Conservation (phyloP, 1,284 basidiomycete genomes). For the Ganoderma lucidum region DNA sequence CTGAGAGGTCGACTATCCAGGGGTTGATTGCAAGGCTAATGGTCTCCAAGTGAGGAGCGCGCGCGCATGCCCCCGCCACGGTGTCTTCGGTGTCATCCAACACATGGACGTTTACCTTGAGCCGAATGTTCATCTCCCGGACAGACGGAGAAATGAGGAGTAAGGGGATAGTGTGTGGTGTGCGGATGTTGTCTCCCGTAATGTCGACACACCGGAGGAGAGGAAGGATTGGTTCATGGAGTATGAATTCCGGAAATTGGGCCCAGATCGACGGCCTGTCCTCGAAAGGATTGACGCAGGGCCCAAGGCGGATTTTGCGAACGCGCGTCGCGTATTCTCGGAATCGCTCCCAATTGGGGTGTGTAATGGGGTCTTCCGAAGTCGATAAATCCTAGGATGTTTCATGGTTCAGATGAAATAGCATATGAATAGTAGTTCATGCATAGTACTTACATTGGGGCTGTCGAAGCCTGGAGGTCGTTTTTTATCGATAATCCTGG, state of each 20-base stretch:
- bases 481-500: not conserved
- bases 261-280: not conserved
- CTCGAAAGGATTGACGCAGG: not conserved
- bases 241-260: not conserved
- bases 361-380: not conserved
- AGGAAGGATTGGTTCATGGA: not conserved
- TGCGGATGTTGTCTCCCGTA: not conserved
- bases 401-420: not conserved
- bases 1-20: not conserved
- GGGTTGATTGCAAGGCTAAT: not conserved
- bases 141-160: slow-evolving; percentile 1
- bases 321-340: not conserved
- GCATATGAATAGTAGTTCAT: not conserved
- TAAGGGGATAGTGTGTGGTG: not conserved
- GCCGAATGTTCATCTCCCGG: not conserved
- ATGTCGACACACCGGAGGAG: not conserved
- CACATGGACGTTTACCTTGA: not conserved
- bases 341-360: slow-evolving; percentile 1
- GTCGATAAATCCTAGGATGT: not conserved
- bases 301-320: not conserved
- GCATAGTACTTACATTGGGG: not conserved
- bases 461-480: not conserved
- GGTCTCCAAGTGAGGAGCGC: not conserved
- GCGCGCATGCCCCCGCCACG: not conserved
- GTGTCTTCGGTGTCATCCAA: not conserved